Percentiles rank a stretch among this genome's conserved stretches.
Evolutionary conservation across 495 filamentous ascomycete genomes (phyloP).

Genomic region (Aspergillus olivimuriae): DNA sequence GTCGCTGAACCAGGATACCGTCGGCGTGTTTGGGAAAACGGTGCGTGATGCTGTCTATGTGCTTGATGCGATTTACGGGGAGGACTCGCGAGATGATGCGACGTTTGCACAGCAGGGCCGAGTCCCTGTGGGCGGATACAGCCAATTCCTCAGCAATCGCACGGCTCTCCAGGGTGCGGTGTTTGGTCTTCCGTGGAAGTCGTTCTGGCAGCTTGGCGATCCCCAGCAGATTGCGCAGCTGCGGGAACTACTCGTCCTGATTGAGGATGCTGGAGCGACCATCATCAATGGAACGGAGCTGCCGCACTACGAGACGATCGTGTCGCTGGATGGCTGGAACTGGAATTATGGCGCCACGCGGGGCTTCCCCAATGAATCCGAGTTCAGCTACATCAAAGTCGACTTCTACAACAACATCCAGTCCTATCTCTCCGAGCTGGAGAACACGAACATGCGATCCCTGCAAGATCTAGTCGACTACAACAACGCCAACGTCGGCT

Average conservation of each 20-base stretch:
- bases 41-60: constrained; percentile 60
- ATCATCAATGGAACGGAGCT: constrained; percentile 68
- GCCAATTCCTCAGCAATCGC: constrained; percentile 46
- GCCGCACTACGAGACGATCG: constrained; percentile 51
- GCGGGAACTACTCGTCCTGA: constrained; percentile 44
- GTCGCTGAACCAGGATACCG: constrained; percentile 57
- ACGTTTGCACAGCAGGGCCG: constrained; percentile 48
- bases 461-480: constrained; percentile 64
- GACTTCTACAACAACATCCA: constrained; percentile 74
- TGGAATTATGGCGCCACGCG: constrained; percentile 64
- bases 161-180: constrained; percentile 50
- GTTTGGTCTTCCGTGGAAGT: constrained; percentile 66
- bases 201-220: constrained; percentile 57
- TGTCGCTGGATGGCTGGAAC: constrained; percentile 59
- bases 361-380: constrained; percentile 61
- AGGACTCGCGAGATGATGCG: constrained; percentile 54
- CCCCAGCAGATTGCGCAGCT: constrained; percentile 46
- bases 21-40: constrained; percentile 60
- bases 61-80: constrained; percentile 60
- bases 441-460: constrained; percentile 55
- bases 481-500: constrained; percentile 58
- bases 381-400: constrained; percentile 65
- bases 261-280: constrained; percentile 55
- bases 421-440: constrained; percentile 56
- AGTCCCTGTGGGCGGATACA: constrained; percentile 49